Conservation (phyloP, 371 early-diverging fungal genomes). For the Funneliformis caledonium region DNA sequence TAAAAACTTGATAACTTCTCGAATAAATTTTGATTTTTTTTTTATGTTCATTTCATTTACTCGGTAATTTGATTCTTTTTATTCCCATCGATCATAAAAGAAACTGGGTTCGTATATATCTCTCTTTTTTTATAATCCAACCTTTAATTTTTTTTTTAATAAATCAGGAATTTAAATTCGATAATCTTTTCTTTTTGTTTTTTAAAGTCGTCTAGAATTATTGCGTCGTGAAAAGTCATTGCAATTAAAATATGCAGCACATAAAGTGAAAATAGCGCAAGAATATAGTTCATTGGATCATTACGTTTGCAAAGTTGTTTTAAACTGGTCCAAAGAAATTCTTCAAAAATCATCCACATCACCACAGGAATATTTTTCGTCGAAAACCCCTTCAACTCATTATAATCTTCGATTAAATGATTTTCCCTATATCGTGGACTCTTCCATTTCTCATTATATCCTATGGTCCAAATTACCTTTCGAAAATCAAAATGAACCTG, state of each 20-base stretch:
- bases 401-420: constrained; percentile 1
- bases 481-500: background rate
- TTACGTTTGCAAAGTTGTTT: background rate
- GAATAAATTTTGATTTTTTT: too few relatives aligned
- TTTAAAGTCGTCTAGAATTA: background rate
- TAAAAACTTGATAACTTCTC: background rate
- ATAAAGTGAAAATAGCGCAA: background rate
- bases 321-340: background rate
- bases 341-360: background rate
- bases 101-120: background rate
- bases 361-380: background rate
- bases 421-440: constrained; percentile 1
- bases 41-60: background rate
- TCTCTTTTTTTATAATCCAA: background rate
- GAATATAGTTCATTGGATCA: background rate
- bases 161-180: background rate
- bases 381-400: background rate
- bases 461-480: constrained; percentile 4
- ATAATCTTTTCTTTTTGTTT: background rate
- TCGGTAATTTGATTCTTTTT: background rate
- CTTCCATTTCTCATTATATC: background rate
- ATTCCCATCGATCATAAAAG: background rate
- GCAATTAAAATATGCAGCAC: background rate
- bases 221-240: background rate
- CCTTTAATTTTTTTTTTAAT: background rate